These are phyloP conservation scores for Mrakia gelida DNA, from an alignment of 768 basidiomycete genomes.

Conservation along the genomic window DNA sequence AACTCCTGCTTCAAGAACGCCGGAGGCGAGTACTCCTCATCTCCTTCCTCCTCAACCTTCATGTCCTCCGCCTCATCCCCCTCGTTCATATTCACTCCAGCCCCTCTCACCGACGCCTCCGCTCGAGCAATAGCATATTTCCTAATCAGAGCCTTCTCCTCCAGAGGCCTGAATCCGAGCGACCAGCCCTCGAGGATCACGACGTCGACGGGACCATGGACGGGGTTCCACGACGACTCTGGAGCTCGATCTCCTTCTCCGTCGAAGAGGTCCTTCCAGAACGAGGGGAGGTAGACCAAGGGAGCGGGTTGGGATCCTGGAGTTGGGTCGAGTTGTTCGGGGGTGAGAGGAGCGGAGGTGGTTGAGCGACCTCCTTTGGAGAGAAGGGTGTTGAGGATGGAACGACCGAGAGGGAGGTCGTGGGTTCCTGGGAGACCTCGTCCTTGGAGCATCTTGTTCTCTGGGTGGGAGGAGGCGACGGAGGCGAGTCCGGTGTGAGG, in stretches of 20 bases:
- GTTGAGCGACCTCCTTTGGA: neutral
- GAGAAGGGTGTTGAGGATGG: constrained; percentile 19
- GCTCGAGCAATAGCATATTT: constrained; percentile 47
- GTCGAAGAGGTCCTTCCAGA: constrained; percentile 75
- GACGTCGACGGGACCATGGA: constrained; percentile 62
- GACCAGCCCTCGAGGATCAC: constrained; percentile 97
- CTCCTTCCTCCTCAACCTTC: constrained; percentile 4
- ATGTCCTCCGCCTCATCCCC: neutral
- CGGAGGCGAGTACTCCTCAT: constrained; percentile 1
- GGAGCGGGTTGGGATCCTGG: neutral
- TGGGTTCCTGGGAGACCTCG: constrained; percentile 37
- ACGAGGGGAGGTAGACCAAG: constrained; percentile 57
- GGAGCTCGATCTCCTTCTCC: constrained; percentile 75
- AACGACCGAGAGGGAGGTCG: constrained; percentile 29
- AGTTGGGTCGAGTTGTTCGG: constrained; percentile 8
- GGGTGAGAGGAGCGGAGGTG: neutral
- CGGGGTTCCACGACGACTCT: constrained; percentile 49
- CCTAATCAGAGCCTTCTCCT: constrained; percentile 51
- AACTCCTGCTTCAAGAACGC: constrained; percentile 35
- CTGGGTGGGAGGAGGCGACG: constrained; percentile 28
- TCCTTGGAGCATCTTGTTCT: constrained; percentile 34
- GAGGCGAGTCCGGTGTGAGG: constrained; percentile 25
- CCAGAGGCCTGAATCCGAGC: constrained; percentile 73
- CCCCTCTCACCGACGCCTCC: neutral
- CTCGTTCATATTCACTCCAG: constrained; percentile 5